Conservation (phyloP, 2,329 filamentous ascomycete species). For the Colletotrichum chlorophyti region DNA sequence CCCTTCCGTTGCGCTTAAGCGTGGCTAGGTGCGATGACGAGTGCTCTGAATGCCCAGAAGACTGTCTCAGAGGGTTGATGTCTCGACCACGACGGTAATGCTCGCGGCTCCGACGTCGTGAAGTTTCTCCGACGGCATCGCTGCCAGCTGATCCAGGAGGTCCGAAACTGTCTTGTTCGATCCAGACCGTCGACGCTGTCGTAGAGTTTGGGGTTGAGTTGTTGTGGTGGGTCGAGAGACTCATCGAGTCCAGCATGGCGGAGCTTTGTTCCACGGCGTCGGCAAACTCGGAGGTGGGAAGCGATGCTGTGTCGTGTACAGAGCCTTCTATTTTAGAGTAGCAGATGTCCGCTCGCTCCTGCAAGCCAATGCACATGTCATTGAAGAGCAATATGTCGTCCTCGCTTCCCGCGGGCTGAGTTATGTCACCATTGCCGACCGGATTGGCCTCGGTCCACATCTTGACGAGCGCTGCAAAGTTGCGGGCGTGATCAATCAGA, state of each 20-base stretch:
- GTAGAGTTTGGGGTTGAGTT: conserved; percentile 22
- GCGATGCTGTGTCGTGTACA: conserved; percentile 46
- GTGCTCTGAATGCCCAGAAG: conserved; percentile 32
- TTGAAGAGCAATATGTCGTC: conserved; percentile 63
- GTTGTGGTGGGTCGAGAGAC: conserved; percentile 42
- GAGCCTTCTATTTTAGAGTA: conserved; percentile 54
- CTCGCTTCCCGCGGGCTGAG: conserved; percentile 34
- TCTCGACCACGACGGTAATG: conserved; percentile 29
- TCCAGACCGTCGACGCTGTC: conserved; percentile 36
- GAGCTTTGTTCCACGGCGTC: conserved; percentile 55
- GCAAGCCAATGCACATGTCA: conserved; percentile 55
- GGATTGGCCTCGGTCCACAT: conserved; percentile 72
- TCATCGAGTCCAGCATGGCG: conserved; percentile 45
- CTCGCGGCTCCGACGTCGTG: conserved; percentile 25
- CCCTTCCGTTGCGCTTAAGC: conserved; percentile 39
- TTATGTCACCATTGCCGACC: conserved; percentile 32
- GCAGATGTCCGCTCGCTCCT: conserved; percentile 58
- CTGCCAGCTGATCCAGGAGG: conserved; percentile 34
- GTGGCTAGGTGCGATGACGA: conserved; percentile 32
- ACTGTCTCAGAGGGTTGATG: conserved; percentile 23
- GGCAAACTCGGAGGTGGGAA: conserved; percentile 45
- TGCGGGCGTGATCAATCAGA: conserved; percentile 86
- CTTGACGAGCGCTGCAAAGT: conserved; percentile 83
- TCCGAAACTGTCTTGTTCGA: conserved; percentile 34
- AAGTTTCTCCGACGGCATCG: conserved; percentile 20